phyloP scores from a whole-genome alignment of 192 early-diverging fungal genomes.

The Haplosporangium gracile region DNA sequence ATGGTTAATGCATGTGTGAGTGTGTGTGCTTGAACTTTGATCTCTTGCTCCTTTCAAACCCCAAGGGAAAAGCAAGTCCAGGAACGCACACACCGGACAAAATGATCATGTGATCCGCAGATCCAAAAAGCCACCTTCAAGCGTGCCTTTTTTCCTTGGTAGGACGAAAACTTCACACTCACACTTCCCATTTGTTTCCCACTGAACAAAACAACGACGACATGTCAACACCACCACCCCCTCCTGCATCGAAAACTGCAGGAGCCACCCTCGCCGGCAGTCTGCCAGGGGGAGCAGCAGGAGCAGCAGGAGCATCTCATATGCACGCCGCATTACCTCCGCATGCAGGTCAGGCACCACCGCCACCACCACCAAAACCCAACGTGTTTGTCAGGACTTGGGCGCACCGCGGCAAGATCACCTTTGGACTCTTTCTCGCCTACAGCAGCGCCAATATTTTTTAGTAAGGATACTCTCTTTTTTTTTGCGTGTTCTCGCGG shows the following conservation, averaged over 20 bases:
- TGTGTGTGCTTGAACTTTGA: not conserved
- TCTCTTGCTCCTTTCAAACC: not conserved
- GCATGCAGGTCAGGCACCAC: not conserved
- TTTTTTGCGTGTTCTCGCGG: too few relatives aligned
- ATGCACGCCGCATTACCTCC: not conserved
- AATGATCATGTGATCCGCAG: not conserved
- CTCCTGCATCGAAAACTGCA: not conserved
- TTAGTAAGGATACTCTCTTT: constrained; percentile 18
- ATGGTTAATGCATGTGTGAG: not conserved
- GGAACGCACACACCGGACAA: not conserved
- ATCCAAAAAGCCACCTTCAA: not conserved
- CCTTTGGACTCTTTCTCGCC: constrained; percentile 45
- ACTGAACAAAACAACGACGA: constrained; percentile 10
- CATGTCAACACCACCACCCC: constrained; percentile 20
- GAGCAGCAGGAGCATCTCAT: not conserved
- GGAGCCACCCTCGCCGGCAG: not conserved
- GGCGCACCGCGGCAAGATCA: constrained; percentile 48
- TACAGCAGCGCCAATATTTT: constrained; percentile 45
- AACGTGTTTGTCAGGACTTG: constrained; percentile 13
- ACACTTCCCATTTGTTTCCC: not conserved
- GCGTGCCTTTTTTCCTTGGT: not conserved
- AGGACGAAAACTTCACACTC: not conserved
- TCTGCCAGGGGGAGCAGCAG: not conserved
- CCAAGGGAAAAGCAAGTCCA: not conserved
- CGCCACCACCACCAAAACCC: not conserved